Conservation (phyloP, 768 basidiomycete species). For the Guyanaporus albipodus region DNA sequence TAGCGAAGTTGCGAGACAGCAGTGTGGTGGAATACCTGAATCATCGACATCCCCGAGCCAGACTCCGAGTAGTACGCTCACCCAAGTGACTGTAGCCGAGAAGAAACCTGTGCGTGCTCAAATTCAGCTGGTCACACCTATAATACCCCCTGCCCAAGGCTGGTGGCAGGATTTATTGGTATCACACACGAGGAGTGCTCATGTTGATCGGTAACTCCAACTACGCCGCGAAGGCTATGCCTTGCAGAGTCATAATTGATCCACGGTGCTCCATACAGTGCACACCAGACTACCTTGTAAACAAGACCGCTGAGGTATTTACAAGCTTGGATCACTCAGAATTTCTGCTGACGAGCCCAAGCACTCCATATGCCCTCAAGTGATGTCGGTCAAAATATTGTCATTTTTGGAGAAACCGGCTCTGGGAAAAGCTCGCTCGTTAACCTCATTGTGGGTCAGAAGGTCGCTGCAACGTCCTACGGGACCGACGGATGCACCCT, state of each 20-base stretch:
- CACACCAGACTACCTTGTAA: not conserved
- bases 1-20: too few species aligned
- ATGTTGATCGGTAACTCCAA: conserved; percentile 7
- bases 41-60: not conserved
- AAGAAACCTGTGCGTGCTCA: not conserved
- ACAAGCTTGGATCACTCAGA: not conserved
- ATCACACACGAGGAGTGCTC: conserved; percentile 17
- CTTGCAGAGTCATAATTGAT: not conserved
- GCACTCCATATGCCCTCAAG: conserved; percentile 14
- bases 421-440: conserved; percentile 43
- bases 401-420: conserved; percentile 32
- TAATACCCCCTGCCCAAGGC: not conserved
- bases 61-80: not conserved
- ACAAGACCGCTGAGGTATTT: conserved; percentile 9
- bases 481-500: conserved; percentile 37
- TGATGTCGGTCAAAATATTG: conserved; percentile 22
- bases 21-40: too few species aligned
- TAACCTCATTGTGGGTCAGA: conserved; percentile 36
- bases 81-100: too few species aligned
- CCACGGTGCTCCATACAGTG: not conserved
- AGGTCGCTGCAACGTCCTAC: conserved; percentile 31
- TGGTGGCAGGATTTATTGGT: too few species aligned
- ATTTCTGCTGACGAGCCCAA: conserved; percentile 6
- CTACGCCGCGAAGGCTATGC: not conserved
- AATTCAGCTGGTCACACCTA: not conserved